These are phyloP conservation scores for Calonectria pauciramosa DNA, from an alignment of 2,329 filamentous ascomycete genomes.

Conservation along the genomic window DNA sequence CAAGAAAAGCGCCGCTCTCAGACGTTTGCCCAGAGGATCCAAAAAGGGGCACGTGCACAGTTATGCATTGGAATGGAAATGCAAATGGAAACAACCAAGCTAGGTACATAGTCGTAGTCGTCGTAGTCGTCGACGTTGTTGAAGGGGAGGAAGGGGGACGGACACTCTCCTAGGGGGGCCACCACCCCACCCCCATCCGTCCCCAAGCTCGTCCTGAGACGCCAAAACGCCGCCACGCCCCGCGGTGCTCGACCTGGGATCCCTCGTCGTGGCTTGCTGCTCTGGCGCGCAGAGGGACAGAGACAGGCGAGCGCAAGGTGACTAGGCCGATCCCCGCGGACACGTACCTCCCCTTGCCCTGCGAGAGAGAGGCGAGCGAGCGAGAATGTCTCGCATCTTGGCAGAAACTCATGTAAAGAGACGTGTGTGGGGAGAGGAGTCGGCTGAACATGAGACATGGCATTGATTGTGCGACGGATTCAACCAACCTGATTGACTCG, in stretches of 20 bases:
- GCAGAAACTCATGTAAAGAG: neutral
- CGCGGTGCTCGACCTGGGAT: neutral
- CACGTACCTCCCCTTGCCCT: neutral
- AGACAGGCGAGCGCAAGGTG: slow-evolving; percentile 5
- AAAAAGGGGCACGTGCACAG: neutral
- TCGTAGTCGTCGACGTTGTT: neutral
- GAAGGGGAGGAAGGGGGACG: neutral
- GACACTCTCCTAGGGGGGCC: neutral
- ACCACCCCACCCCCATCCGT: neutral
- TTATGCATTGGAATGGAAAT: slow-evolving; percentile 9
- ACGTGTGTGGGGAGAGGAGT: neutral
- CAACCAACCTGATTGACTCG: neutral
- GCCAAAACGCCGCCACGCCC: slow-evolving; percentile 1
- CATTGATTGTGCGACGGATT: slow-evolving; percentile 9
- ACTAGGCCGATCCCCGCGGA: neutral
- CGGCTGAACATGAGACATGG: slow-evolving; percentile 9
- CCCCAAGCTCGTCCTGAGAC: slow-evolving; percentile 7
- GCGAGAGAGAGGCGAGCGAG: slow-evolving; percentile 7
- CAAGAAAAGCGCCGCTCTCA: neutral
- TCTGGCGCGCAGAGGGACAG: neutral
- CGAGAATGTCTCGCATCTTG: slow-evolving; percentile 19
- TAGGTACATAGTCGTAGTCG: neutral
- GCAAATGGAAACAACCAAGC: neutral
- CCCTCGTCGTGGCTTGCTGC: neutral
- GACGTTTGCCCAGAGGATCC: neutral